Evolutionary conservation across 148 eudicot genomes (phyloP).

Genomic region (Vaccinium myrtillus): DNA sequence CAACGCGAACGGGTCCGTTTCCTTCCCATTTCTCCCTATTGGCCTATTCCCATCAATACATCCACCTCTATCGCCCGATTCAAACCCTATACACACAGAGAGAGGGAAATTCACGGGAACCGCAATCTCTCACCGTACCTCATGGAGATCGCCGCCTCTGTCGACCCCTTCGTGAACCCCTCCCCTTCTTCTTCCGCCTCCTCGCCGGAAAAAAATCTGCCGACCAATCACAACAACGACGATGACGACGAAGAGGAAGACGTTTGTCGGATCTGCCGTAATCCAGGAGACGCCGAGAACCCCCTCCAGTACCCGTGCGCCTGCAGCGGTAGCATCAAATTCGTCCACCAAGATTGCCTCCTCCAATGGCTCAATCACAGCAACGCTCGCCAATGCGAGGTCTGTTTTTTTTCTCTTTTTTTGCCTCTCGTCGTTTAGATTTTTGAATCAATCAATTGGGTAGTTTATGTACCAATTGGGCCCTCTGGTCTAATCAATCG

Average conservation of each 20-base stretch:
- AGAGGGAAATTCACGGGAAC: not conserved
- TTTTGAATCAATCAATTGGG: not conserved
- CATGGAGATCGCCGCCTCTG: slow-evolving; percentile 15
- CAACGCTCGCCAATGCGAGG: slow-evolving; percentile 95
- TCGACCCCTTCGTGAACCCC: slow-evolving; percentile 16
- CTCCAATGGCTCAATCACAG: slow-evolving; percentile 95
- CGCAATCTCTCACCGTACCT: not conserved
- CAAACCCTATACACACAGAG: too few relatives aligned
- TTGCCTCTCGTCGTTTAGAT: not conserved
- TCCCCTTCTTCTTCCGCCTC: slow-evolving; percentile 23
- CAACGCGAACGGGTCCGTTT: too few relatives aligned
- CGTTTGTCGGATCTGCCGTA: slow-evolving; percentile 89
- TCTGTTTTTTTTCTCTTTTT: slow-evolving; percentile 4
- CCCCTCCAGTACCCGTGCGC: slow-evolving; percentile 88
- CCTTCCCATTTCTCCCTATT: too few relatives aligned
- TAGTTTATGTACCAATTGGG: not conserved
- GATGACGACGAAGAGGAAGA: slow-evolving; percentile 74
- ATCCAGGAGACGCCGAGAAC: slow-evolving; percentile 74
- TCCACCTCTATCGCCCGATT: too few relatives aligned
- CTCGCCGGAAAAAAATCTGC: slow-evolving; percentile 14
- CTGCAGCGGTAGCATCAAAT: slow-evolving; percentile 89
- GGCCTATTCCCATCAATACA: too few relatives aligned
- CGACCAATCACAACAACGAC: slow-evolving; percentile 32
- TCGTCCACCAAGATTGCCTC: slow-evolving; percentile 90
- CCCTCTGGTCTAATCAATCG: not conserved